Base-by-base conservation (phyloP, 345 rosid species). In the Eucalyptus dawsonii region DNA sequence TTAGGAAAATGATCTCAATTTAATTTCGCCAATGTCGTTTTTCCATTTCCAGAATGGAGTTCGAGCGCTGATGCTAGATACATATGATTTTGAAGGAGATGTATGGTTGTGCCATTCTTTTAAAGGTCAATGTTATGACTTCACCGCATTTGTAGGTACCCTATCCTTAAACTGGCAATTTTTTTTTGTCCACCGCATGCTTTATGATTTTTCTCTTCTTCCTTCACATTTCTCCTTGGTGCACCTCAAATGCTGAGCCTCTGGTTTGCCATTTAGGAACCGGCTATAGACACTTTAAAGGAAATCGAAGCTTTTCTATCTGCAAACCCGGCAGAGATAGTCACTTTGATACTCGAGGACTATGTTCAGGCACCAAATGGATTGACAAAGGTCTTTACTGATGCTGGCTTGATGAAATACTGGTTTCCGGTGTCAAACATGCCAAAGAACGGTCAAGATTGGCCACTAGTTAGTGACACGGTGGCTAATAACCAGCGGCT, bases 31-130 rank as follows among this genome's bases (percentile, higher is more conserved):
- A 8, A 50, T 53, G 53, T 2, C 14, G 4, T 29, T 69, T 51
- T 47, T 87, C 29, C 34, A 14, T 37, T 31, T 88, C 54, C 81
- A 96, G 98, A 95, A 94, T 88, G 98, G 98, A 92, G 98, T 88
- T 72, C 92, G 96, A 53, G 96, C 89, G 50, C 89, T 96, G 90
- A 95, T 94, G 97, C 94, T 95, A 4, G 98, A 96, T 88, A 94
- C 96, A 1, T 96, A 96, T 50, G 97, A 95, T 91, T 96, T 94
- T 47, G 89, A 91, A 9, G 97, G 94, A 87, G 96, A 93, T 53
- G 92, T 95, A 45, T 96, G 98, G 98, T 42, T 95, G 88, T 96
- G 98, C 87, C 97, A 96, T 93, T 96, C 96, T 8, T 92, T 90
- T 87, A 93, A 93, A 14, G 95, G 95, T 80, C 69, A 95, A 29